Percentiles rank a stretch among this genome's conserved stretches.
Conservation (phyloP, 2,329 filamentous ascomycete species). For the Nothomitra cinnamomea region DNA sequence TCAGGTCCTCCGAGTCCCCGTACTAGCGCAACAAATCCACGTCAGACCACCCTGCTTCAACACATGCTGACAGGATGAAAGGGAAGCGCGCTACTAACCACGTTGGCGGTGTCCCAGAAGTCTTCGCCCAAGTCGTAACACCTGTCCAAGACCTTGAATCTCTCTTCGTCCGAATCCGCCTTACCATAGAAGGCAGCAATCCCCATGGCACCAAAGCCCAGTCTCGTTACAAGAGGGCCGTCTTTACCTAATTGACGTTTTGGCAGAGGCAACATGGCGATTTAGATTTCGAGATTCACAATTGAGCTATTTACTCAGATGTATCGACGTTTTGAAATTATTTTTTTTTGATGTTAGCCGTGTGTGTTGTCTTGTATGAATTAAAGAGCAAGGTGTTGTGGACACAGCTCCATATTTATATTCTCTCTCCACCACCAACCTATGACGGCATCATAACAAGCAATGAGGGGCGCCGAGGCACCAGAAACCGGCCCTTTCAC, state of each 20-base stretch:
- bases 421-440: too few species aligned
- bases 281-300: too few species aligned
- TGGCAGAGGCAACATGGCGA: conserved; percentile 6
- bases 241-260: conserved; percentile 17
- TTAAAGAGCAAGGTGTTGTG: too few species aligned
- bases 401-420: too few species aligned
- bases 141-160: conserved; percentile 33
- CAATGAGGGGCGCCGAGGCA: too few species aligned
- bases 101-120: conserved; percentile 34
- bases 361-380: too few species aligned
- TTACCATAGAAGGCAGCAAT: conserved; percentile 27
- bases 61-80: neutral
- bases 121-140: conserved; percentile 32
- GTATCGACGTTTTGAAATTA: too few species aligned
- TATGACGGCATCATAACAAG: too few species aligned
- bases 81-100: conserved; percentile 8
- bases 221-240: conserved; percentile 17
- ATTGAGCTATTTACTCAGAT: too few species aligned
- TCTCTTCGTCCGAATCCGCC: conserved; percentile 31
- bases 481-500: too few species aligned
- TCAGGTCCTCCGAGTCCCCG: conserved; percentile 14
- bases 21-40: neutral
- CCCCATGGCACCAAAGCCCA: conserved; percentile 14
- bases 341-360: too few species aligned
- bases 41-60: neutral